These are phyloP conservation scores for Scheffersomyces titani DNA, from an alignment of 1,139 yeast species.

Conservation along the genomic window DNA sequence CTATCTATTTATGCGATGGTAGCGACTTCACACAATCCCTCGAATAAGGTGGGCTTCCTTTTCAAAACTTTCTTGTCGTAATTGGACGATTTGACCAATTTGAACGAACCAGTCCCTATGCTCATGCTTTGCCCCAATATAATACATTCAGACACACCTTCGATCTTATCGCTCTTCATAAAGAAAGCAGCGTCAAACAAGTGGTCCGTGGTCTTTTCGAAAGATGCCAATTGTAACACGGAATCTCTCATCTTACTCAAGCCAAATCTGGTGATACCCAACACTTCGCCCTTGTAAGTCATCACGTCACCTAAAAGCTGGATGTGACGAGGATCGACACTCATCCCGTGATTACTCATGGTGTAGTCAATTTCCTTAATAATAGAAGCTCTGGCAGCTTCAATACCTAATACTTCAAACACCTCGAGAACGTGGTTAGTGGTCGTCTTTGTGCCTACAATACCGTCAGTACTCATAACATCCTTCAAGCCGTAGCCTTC, in stretches of 20 bases:
- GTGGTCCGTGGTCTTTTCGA: slow-evolving; percentile 98
- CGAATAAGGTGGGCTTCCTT: slow-evolving; percentile 62
- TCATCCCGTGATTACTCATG: slow-evolving; percentile 99
- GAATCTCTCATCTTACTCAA: slow-evolving; percentile 98
- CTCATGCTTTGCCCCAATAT: slow-evolving; percentile 97
- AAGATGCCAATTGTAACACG: slow-evolving; percentile 93
- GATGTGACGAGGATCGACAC: slow-evolving; percentile 99
- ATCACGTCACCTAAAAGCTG: slow-evolving; percentile 96
- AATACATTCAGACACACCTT: slow-evolving; percentile 97
- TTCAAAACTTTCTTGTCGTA: slow-evolving; percentile 45
- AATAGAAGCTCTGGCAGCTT: slow-evolving; percentile 93
- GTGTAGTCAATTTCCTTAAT: slow-evolving; percentile 95
- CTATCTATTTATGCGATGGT: slow-evolving; percentile 11
- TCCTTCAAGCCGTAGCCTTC: slow-evolving; percentile 97
- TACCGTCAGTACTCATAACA: slow-evolving; percentile 98
- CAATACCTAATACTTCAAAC: slow-evolving; percentile 88
- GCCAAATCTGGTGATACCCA: slow-evolving; percentile 98
- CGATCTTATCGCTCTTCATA: slow-evolving; percentile 93
- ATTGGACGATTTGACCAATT: slow-evolving; percentile 65
- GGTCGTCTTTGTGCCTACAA: slow-evolving; percentile 79
- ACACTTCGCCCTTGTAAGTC: slow-evolving; percentile 98
- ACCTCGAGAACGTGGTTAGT: slow-evolving; percentile 95
- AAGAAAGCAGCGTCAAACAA: slow-evolving; percentile 97
- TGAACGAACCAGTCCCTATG: slow-evolving; percentile 96
- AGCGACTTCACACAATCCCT: slow-evolving; percentile 43